A percentile compares a stretch with the other conserved stretches of the same genome.
Evolutionary conservation across 2,329 filamentous ascomycete species (phyloP).

Genomic region (Neonectria sp.): DNA sequence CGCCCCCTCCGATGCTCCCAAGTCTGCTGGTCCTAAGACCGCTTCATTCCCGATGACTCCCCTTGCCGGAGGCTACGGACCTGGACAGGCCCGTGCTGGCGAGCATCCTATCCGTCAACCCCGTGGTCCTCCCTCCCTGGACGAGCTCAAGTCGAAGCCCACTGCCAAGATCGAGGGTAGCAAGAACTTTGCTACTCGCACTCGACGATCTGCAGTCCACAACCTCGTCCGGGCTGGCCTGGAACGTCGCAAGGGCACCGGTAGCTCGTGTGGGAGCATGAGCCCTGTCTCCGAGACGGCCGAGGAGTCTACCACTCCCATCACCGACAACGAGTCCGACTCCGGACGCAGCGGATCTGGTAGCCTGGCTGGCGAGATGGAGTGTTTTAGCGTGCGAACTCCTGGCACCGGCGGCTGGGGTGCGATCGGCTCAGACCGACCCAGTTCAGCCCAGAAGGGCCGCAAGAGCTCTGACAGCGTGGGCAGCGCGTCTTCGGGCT

Average conservation of each 20-base stretch:
- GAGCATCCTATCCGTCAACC: conserved; percentile 96
- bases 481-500: conserved; percentile 67
- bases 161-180: conserved; percentile 95
- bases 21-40: conserved; percentile 81
- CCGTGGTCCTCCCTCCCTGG: conserved; percentile 89
- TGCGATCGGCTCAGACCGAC: conserved; percentile 90
- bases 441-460: conserved; percentile 78
- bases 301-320: conserved; percentile 76
- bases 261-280: conserved; percentile 81
- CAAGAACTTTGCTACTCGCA: conserved; percentile 96
- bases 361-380: conserved; percentile 82
- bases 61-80: conserved; percentile 88
- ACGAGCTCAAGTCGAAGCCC: conserved; percentile 91
- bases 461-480: conserved; percentile 76
- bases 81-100: conserved; percentile 91
- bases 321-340: conserved; percentile 82
- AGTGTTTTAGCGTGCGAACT: conserved; percentile 81
- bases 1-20: conserved; percentile 61
- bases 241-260: conserved; percentile 84
- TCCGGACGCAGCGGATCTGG: conserved; percentile 81
- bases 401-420: conserved; percentile 81
- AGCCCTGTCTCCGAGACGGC: conserved; percentile 90
- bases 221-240: conserved; percentile 92
- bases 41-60: conserved; percentile 86
- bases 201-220: conserved; percentile 91